phyloP scores from a whole-genome alignment of 495 filamentous ascomycete species.

The Xylaria longipes region DNA sequence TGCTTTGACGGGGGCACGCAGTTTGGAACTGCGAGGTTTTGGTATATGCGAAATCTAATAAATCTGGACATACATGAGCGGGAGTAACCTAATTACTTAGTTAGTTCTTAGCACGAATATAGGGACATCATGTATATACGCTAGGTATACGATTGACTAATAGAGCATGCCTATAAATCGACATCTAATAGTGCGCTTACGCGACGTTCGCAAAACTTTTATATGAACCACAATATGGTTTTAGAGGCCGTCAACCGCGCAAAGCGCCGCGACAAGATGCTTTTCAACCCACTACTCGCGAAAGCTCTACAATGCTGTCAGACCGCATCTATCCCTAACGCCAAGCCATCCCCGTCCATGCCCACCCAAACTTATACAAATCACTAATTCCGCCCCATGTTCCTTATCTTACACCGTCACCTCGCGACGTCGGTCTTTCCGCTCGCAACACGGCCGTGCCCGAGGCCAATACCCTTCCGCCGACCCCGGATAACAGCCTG shows the following conservation, averaged over 20 bases:
- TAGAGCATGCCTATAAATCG: background rate
- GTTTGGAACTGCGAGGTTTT: too few species aligned
- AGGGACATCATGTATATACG: background rate
- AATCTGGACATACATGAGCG: too few species aligned
- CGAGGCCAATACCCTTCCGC: conserved; percentile 72
- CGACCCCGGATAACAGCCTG: conserved; percentile 69
- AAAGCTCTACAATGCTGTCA: background rate
- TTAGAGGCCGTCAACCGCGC: background rate
- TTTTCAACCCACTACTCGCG: background rate
- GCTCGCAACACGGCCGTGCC: conserved; percentile 23
- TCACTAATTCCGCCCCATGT: background rate
- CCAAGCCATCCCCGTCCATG: background rate
- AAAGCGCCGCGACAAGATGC: background rate
- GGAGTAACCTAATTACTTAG: background rate
- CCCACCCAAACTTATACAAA: background rate
- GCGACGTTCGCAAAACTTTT: background rate
- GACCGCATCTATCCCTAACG: background rate
- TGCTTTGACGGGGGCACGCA: too few species aligned
- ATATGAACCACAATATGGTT: background rate
- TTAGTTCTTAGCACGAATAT: background rate
- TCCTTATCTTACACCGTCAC: background rate
- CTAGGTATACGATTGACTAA: background rate
- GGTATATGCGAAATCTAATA: too few species aligned
- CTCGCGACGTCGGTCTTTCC: background rate
- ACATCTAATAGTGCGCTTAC: background rate